Conservation (phyloP, 2,329 filamentous ascomycete genomes). For the Colletotrichum paranaense region DNA sequence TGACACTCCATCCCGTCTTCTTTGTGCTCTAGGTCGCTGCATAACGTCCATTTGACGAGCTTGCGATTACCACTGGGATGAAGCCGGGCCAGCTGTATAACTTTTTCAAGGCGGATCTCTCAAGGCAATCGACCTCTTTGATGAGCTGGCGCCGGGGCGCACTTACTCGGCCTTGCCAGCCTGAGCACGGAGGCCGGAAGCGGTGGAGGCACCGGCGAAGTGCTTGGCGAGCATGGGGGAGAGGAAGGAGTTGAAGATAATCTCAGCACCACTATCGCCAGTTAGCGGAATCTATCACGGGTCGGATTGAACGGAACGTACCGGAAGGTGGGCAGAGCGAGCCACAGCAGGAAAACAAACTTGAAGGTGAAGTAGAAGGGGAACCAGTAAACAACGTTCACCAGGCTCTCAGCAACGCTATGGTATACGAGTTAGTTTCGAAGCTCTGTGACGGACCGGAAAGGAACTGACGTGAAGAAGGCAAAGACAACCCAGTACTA, state of each 20-base stretch:
- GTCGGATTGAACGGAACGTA: conserved; percentile 61
- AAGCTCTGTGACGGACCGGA: conserved; percentile 10
- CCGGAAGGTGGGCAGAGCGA: conserved; percentile 93
- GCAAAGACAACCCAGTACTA: conserved; percentile 91
- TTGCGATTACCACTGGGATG: conserved; percentile 20
- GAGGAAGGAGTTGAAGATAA: conserved; percentile 97
- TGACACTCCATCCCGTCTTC: conserved; percentile 13
- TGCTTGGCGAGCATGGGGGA: conserved; percentile 92
- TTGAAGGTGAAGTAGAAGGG: conserved; percentile 99
- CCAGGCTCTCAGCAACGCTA: conserved; percentile 81
- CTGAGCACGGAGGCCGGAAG: conserved; percentile 89
- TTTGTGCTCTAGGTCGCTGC: conserved; percentile 25
- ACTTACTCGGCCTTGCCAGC: conserved; percentile 79
- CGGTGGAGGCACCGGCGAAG: conserved; percentile 80
- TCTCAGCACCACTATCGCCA: conserved; percentile 82
- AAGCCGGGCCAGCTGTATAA: conserved; percentile 27
- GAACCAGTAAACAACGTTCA: conserved; percentile 93
- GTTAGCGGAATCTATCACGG: conserved; percentile 36
- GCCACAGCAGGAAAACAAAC: conserved; percentile 97
- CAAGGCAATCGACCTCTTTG: conserved; percentile 32
- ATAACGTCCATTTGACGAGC: conserved; percentile 27
- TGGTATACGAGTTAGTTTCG: conserved; percentile 20
- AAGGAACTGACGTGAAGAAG: conserved; percentile 73
- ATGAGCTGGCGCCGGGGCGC: conserved; percentile 20
- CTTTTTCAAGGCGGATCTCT: conserved; percentile 26